These are phyloP conservation scores for Penicillium italicum DNA, from an alignment of 2,329 filamentous ascomycete genomes.

Conservation along the genomic window DNA sequence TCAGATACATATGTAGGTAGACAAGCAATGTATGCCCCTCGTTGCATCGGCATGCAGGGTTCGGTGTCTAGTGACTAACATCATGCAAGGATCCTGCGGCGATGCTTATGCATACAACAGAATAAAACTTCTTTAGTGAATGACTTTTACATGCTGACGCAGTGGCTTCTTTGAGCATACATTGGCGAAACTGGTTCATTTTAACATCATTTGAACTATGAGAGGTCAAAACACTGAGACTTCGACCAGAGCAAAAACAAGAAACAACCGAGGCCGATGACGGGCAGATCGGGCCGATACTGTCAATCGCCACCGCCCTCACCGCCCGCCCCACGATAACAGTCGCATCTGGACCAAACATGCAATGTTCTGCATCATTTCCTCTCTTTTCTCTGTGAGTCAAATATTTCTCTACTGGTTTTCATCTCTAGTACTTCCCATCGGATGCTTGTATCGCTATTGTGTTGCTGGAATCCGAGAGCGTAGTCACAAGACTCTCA, in stretches of 20 bases:
- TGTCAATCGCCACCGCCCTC: constrained; percentile 9
- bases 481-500: constrained; percentile 1
- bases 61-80: neutral
- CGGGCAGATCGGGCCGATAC: constrained; percentile 3
- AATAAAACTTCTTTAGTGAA: neutral
- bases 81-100: neutral
- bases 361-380: neutral
- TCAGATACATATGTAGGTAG: neutral
- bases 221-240: neutral
- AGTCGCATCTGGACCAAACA: constrained; percentile 5
- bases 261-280: neutral
- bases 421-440: neutral
- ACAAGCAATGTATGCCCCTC: neutral
- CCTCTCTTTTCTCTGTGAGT: neutral
- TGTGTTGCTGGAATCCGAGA: neutral
- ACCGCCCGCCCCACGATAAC: constrained; percentile 10
- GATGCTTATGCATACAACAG: neutral
- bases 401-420: neutral
- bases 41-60: neutral
- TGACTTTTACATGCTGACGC: too few relatives aligned
- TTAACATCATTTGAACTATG: neutral
- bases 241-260: neutral
- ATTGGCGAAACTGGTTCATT: too few relatives aligned
- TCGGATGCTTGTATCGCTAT: neutral
- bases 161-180: neutral